Conservation (phyloP, 768 basidiomycete genomes). For the Mycena rosella region DNA sequence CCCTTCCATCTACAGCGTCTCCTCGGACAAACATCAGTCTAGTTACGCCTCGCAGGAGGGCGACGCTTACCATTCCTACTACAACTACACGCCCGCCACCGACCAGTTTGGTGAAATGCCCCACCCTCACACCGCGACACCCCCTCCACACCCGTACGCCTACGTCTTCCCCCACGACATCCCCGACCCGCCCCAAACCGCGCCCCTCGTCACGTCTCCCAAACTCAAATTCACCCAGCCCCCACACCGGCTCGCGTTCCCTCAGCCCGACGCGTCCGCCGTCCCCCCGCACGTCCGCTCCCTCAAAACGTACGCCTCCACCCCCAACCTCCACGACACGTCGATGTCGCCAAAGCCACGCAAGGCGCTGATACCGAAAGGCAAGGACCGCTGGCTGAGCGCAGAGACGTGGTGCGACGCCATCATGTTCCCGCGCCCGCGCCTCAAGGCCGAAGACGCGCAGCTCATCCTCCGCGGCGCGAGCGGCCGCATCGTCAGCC, state of each 20-base stretch:
- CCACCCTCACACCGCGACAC: conserved; percentile 39
- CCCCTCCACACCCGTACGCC: conserved; percentile 64
- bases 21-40: conserved; percentile 29
- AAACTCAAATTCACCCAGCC: conserved; percentile 44
- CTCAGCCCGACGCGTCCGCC: conserved; percentile 16
- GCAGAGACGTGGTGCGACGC: conserved; percentile 89
- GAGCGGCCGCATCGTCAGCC: conserved; percentile 59
- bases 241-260: conserved; percentile 13
- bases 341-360: conserved; percentile 24
- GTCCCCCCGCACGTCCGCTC: conserved; percentile 32
- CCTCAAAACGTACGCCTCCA: conserved; percentile 71
- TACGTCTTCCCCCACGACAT: conserved; percentile 47
- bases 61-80: conserved; percentile 35
- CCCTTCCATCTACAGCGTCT: conserved; percentile 33
- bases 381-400: conserved; percentile 75
- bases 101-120: conserved; percentile 29
- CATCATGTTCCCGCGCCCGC: conserved; percentile 79
- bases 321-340: conserved; percentile 68
- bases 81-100: conserved; percentile 32
- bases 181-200: conserved; percentile 42
- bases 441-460: conserved; percentile 65
- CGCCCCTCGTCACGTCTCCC: conserved; percentile 43
- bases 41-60: conserved; percentile 29
- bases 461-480: conserved; percentile 29
- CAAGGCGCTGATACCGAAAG: conserved; percentile 50